Evolutionary conservation across 139 green algal species (phyloP).

Genomic region (Yamagishiella unicocca): DNA sequence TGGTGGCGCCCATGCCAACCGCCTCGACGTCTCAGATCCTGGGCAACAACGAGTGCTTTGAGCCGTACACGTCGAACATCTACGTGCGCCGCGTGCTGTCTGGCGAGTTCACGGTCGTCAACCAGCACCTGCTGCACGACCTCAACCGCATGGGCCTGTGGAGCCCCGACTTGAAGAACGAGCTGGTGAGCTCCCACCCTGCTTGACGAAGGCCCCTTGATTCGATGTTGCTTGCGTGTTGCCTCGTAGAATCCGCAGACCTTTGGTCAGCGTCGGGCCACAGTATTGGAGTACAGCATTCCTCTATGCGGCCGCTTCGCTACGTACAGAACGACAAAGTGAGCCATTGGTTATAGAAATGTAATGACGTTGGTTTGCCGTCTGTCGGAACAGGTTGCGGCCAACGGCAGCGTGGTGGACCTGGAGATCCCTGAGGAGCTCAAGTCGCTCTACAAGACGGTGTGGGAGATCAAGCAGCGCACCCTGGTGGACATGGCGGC

Average conservation of each 20-base stretch:
- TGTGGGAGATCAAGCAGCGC: constrained; percentile 99
- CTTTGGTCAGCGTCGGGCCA: too few species aligned
- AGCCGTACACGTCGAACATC: constrained; percentile 99
- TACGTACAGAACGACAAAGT: too few species aligned
- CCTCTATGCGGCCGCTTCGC: too few species aligned
- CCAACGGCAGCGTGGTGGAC: constrained; percentile 72
- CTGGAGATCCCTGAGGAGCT: constrained; percentile 91
- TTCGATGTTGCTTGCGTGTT: not conserved
- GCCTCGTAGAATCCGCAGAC: too few species aligned
- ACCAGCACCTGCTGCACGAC: constrained; percentile 98
- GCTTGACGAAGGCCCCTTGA: not conserved
- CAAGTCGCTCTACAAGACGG: constrained; percentile 98
- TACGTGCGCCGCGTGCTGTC: constrained; percentile 96
- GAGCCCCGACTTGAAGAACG: constrained; percentile 94
- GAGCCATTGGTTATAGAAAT: too few species aligned
- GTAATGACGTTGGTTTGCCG: too few species aligned
- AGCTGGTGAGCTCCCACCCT: constrained; percentile 84
- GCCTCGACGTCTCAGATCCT: constrained; percentile 94
- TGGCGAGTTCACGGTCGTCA: constrained; percentile 97
- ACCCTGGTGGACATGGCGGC: constrained; percentile 98
- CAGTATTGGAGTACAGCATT: too few species aligned
- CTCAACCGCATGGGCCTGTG: constrained; percentile 93
- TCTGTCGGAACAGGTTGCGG: constrained; percentile 52
- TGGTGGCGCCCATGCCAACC: constrained; percentile 98
- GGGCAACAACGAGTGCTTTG: constrained; percentile 99